Percentiles rank a stretch among this genome's conserved stretches.
phyloP scores from a whole-genome alignment of 805 yeast genomes.

The Pichia kluyveri region DNA sequence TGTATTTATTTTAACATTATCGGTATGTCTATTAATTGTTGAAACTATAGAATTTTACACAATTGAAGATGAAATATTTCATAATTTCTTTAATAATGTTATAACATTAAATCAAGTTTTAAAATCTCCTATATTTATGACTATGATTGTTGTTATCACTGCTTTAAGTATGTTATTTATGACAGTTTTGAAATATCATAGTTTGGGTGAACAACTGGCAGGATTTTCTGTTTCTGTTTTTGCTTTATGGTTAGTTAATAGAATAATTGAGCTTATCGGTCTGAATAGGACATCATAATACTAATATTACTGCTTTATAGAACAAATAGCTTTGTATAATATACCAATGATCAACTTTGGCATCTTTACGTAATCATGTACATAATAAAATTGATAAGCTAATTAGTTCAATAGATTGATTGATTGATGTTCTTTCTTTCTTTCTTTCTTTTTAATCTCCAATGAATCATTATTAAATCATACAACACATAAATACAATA shows the following conservation, averaged over 20 bases:
- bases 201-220: constrained; percentile 60
- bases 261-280: neutral
- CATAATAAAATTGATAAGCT: too few relatives aligned
- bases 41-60: constrained; percentile 9
- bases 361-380: too few relatives aligned
- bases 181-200: constrained; percentile 82
- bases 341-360: neutral
- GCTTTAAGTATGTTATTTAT: constrained; percentile 87
- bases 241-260: constrained; percentile 9
- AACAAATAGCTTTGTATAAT: neutral
- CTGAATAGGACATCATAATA: neutral
- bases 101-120: constrained; percentile 6
- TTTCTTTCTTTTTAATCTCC: too few relatives aligned
- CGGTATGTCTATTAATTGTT: constrained; percentile 48
- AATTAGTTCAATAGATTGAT: too few relatives aligned
- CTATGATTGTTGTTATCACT: constrained; percentile 29
- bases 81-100: constrained; percentile 1
- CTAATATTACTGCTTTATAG: too few relatives aligned
- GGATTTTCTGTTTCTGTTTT: constrained; percentile 58
- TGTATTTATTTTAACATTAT: constrained; percentile 64
- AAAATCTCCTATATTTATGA: constrained; percentile 17
- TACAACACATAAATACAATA: neutral
- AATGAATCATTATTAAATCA: too few relatives aligned
- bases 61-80: constrained; percentile 3
- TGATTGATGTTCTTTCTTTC: too few relatives aligned